Base-by-base conservation (phyloP, 2,329 filamentous ascomycete species). In the Hypoxylon sp. region DNA sequence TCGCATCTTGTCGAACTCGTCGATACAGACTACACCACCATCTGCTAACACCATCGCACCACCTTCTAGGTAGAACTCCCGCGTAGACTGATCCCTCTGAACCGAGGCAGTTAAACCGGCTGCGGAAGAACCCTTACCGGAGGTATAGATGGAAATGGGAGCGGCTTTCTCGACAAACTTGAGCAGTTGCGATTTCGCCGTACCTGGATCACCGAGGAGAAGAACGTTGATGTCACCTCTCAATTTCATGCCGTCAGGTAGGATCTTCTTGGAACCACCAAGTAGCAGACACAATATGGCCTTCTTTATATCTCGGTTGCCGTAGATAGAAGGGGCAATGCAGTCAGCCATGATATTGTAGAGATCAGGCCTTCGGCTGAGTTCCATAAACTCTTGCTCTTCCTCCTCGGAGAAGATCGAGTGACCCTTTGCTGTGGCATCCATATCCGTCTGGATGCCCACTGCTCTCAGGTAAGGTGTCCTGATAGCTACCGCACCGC, bases 1-100 rank as follows among this genome's bases (percentile, higher is more conserved):
- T 69, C 96, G 88, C 96, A 99, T 99, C 85, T 99, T 99, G 83
- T 99, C 96, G 77, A 99, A 99, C 81, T 99, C 96, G 77, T 99
- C 96, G 74, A 99, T 99, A 80, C 96, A 98, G 9, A 98, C 96
- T 0, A 98, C 95, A 74, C 96, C 96, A 2, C 94, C 94, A 73
- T 99, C 96, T 3, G 96, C 96, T 17, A 99, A 88, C 2, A 99
- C 96, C 96, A 99, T 98, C 32, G 96, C 96, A 81, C 96, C 96
- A 50, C 96, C 96, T 84, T 99, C 96, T 0, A 99, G 89, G 76
- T 98, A 99, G 80, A 99, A 99, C 79, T 99, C 96, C 56, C 96
- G 89, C 0, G 95, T 98, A 13, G 90, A 92, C 13, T 93, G 90
- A 76, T 99, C 96, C 64, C 96, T 90, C 75, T 99, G 96, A 1